Percentiles rank a stretch among this genome's conserved stretches.
Evolutionary conservation across 106 monocot genomes (phyloP).

Genomic region (Alisma plantagoaquatica): DNA sequence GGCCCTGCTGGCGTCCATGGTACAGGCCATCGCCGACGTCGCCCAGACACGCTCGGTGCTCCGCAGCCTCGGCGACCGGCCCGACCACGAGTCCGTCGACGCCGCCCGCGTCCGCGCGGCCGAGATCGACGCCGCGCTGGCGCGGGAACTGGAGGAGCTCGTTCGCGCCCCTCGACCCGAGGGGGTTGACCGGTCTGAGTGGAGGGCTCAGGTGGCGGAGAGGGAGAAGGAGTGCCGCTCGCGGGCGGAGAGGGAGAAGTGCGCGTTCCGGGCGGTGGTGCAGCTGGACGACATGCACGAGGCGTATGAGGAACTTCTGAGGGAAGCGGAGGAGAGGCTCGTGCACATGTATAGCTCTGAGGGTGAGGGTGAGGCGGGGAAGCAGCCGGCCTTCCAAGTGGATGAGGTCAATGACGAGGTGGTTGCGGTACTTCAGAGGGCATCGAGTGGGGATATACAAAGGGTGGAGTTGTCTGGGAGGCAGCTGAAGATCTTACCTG

Average conservation of each 20-base stretch:
- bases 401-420: constrained; percentile 54
- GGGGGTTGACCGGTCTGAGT: not conserved
- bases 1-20: constrained; percentile 28
- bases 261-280: constrained; percentile 38
- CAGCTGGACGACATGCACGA: constrained; percentile 80
- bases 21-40: constrained; percentile 24
- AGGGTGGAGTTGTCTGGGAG: constrained; percentile 47
- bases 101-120: constrained; percentile 14
- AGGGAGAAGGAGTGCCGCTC: constrained; percentile 5
- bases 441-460: constrained; percentile 30
- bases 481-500: constrained; percentile 53
- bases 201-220: constrained; percentile 12
- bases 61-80: constrained; percentile 23
- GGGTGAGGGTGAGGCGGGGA: constrained; percentile 3
- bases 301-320: constrained; percentile 61
- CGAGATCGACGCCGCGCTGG: constrained; percentile 13
- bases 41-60: constrained; percentile 25
- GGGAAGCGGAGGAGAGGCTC: constrained; percentile 69
- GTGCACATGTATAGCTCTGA: constrained; percentile 36
- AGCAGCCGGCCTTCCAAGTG: no score
- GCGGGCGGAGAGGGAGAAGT: constrained; percentile 19
- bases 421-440: constrained; percentile 35
- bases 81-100: constrained; percentile 41
- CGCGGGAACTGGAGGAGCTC: constrained; percentile 6
- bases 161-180: not conserved